These are phyloP conservation scores for Pseudozyma tsukubaensis DNA, from an alignment of 1,284 basidiomycete species.

Conservation along the genomic window DNA sequence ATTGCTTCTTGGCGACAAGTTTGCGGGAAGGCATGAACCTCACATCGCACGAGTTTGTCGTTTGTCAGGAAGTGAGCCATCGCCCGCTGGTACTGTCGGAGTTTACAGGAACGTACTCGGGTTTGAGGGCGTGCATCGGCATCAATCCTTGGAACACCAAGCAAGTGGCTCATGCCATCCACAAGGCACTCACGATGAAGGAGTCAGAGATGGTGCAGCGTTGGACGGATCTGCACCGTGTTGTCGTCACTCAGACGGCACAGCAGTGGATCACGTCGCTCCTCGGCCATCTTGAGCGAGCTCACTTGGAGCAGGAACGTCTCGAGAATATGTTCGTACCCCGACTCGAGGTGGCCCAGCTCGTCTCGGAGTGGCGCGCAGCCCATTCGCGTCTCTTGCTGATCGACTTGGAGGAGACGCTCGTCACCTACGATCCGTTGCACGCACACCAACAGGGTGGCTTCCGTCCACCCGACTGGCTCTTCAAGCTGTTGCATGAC, in stretches of 20 bases:
- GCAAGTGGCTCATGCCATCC: slow-evolving; percentile 76
- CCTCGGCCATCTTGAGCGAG: slow-evolving; percentile 71
- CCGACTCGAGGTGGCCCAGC: slow-evolving; percentile 64
- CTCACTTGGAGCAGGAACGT: slow-evolving; percentile 62
- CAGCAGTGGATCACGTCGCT: slow-evolving; percentile 85
- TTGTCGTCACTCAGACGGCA: slow-evolving; percentile 86
- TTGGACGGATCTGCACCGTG: slow-evolving; percentile 86
- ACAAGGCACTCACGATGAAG: slow-evolving; percentile 80
- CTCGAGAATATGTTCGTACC: slow-evolving; percentile 63
- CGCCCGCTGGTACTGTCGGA: slow-evolving; percentile 78
- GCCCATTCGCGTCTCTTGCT: slow-evolving; percentile 76
- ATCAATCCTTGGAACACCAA: slow-evolving; percentile 75
- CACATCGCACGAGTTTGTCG: slow-evolving; percentile 84
- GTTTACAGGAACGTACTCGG: slow-evolving; percentile 87
- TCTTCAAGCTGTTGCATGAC: slow-evolving; percentile 74
- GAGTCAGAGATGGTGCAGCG: slow-evolving; percentile 78
- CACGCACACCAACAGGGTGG: slow-evolving; percentile 66
- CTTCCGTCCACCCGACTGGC: slow-evolving; percentile 74
- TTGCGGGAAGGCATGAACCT: slow-evolving; percentile 89
- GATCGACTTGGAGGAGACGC: slow-evolving; percentile 82
- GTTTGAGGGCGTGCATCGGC: slow-evolving; percentile 84
- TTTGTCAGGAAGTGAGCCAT: slow-evolving; percentile 73
- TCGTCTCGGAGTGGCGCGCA: slow-evolving; percentile 70
- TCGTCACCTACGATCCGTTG: slow-evolving; percentile 72
- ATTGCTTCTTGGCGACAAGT: slow-evolving; percentile 86